Base-by-base conservation (phyloP, 2,329 filamentous ascomycete species). In the Pezicula radicicola region DNA sequence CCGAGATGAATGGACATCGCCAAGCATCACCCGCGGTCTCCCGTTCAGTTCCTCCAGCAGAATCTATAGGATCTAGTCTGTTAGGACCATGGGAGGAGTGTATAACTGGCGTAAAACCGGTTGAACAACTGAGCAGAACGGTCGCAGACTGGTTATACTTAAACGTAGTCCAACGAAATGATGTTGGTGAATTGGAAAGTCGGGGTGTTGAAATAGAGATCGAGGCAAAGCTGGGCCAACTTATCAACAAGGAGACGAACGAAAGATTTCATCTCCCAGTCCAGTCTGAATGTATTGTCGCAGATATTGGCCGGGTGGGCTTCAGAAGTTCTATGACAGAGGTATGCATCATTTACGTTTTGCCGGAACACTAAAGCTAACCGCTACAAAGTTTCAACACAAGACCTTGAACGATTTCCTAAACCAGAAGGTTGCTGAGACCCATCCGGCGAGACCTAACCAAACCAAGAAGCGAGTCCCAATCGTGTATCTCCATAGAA, bases 261-360 rank as follows among this genome's bases (percentile, higher is more conserved):
- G 77, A 85, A 44, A 80, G 90, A n/a, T 73, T 92, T 25, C 73
- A 79, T 9, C 71, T 92, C 9, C 82, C 83, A 6, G 77, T 94
- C 4, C 69, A 78, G 19, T 86, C 89, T 1, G 88, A 94, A 66
- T 87, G 83, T 45, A 74, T 95, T 6, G 70, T 96, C 18, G 75
- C 76, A 44, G 79, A 83, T 30, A 79, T 77, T 21, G 75, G 77
- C 30, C 78, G 81, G 42, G 77, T 88, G 28, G 79, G 78, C 0
- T 99, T 97, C 64, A 83, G 85, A 61, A 97, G 91, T 65, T 89
- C 85, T 55, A 97, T 97, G 93, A 92, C 88, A 4, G 84, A 91
- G 74, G 90, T 94, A 74, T 69, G 81, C 71, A 37, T 19, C n/a
- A 21, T 15, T 21, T 4, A 18, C 8, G 9, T n/a, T 44, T 18